Percentiles rank a stretch among this genome's conserved stretches.
phyloP scores from a whole-genome alignment of 2,329 filamentous ascomycete genomes.

The Ceratocystis huliohia region DNA sequence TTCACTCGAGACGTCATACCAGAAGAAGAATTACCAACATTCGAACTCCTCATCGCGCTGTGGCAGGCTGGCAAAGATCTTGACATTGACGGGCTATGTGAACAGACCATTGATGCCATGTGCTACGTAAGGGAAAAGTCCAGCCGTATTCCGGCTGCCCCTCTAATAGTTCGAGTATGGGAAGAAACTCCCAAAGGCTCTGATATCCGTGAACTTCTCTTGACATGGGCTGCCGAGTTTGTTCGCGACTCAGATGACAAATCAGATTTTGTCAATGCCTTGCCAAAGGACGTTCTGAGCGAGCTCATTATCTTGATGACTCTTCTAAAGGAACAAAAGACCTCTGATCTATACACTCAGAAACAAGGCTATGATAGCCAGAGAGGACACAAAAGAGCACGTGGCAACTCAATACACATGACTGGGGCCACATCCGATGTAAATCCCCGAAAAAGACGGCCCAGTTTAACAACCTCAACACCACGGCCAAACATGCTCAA shows the following conservation, averaged over 20 bases:
- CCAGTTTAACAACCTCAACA: conserved; percentile 23
- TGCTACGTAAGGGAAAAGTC: conserved; percentile 41
- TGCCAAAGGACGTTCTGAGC: conserved; percentile 49
- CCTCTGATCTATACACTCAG: not conserved
- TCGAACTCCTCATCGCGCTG: conserved; percentile 41
- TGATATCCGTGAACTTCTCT: conserved; percentile 43
- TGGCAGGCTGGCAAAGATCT: conserved; percentile 45
- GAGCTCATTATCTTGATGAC: conserved; percentile 52
- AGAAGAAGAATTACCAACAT: conserved; percentile 35
- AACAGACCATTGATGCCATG: conserved; percentile 46
- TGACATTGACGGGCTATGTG: conserved; percentile 42
- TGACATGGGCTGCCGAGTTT: conserved; percentile 52
- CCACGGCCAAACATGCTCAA: conserved; percentile 26
- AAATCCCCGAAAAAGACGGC: conserved; percentile 28
- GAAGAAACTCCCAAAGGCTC: conserved; percentile 49
- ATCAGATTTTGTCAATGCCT: conserved; percentile 45
- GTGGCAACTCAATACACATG: conserved; percentile 15
- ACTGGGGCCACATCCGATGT: conserved; percentile 19
- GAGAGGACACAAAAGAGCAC: conserved; percentile 13
- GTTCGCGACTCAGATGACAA: conserved; percentile 45
- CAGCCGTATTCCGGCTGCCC: conserved; percentile 43
- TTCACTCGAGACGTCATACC: conserved; percentile 40
- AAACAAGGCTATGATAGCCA: conserved; percentile 14
- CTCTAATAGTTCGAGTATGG: conserved; percentile 49
- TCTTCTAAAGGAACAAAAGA: conserved; percentile 33